phyloP scores from a whole-genome alignment of 352 stramenopile genomes.

The Phytophthora multivora region DNA sequence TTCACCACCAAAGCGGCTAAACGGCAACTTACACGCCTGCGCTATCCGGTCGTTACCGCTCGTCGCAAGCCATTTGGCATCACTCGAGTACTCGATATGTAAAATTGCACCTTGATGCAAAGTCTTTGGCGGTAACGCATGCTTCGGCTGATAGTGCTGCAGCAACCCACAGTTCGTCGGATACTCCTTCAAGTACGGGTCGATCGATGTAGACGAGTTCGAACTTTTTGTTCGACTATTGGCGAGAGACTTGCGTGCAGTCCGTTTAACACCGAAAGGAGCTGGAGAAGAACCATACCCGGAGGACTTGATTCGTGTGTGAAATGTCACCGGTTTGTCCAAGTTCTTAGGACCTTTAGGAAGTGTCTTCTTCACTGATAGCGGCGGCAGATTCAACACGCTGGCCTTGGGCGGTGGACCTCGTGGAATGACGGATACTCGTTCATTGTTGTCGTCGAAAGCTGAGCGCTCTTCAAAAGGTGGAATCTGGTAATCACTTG shows the following conservation, averaged over 20 bases:
- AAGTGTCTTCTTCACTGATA: constrained; percentile 37
- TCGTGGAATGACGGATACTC: constrained; percentile 57
- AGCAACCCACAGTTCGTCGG: constrained; percentile 60
- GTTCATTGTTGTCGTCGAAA: constrained; percentile 13
- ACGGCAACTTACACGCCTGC: constrained; percentile 70
- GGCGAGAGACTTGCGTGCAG: constrained; percentile 5
- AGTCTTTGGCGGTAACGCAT: constrained; percentile 53
- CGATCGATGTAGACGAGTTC: constrained; percentile 27
- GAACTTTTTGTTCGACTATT: constrained; percentile 13
- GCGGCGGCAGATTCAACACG: constrained; percentile 57
- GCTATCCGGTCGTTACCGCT: constrained; percentile 66
- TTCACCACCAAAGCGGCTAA: constrained; percentile 70
- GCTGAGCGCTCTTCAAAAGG: not conserved
- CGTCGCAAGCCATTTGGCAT: constrained; percentile 76
- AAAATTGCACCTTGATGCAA: constrained; percentile 76
- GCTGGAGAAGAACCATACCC: constrained; percentile 61
- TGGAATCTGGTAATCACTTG: not conserved
- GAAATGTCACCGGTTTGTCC: constrained; percentile 86
- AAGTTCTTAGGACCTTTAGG: constrained; percentile 34
- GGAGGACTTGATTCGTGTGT: constrained; percentile 78
- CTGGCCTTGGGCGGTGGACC: constrained; percentile 51
- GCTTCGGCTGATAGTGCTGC: constrained; percentile 62
- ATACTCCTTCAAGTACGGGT: constrained; percentile 74
- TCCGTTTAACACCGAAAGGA: constrained; percentile 31
- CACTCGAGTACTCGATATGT: constrained; percentile 76